Evolutionary conservation across 108 stramenopile genomes (phyloP).

Genomic region (Seminavis robusta): DNA sequence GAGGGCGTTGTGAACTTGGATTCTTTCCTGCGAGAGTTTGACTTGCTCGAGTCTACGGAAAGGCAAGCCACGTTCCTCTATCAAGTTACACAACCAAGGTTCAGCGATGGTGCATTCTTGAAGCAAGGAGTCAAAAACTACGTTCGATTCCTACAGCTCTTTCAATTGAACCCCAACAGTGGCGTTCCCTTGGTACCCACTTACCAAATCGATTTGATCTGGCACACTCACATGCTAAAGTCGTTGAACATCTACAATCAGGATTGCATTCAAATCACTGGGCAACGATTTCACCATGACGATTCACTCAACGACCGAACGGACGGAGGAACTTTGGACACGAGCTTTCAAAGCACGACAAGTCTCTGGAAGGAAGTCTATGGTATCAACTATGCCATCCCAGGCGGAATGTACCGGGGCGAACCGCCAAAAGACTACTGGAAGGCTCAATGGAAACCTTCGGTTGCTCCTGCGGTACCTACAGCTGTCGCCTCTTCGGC

Average conservation of each 20-base stretch:
- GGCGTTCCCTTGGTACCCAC: slow-evolving; percentile 37
- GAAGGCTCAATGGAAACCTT: too few species aligned
- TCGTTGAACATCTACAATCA: slow-evolving; percentile 23
- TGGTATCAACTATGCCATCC: slow-evolving; percentile 28
- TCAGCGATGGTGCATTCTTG: slow-evolving; percentile 28
- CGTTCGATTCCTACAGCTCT: slow-evolving; percentile 2
- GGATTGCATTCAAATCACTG: slow-evolving; percentile 36
- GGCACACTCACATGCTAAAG: slow-evolving; percentile 56
- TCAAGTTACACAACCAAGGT: slow-evolving; percentile 42
- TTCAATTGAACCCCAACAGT: neutral
- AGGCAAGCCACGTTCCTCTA: slow-evolving; percentile 53
- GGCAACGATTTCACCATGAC: slow-evolving; percentile 42
- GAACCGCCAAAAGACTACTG: slow-evolving; percentile 46
- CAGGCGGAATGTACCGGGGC: slow-evolving; percentile 67
- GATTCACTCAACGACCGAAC: slow-evolving; percentile 55
- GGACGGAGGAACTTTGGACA: slow-evolving; percentile 34
- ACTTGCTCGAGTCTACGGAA: slow-evolving; percentile 24
- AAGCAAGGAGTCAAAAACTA: slow-evolving; percentile 29
- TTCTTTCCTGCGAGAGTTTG: slow-evolving; percentile 14
- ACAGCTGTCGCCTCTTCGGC: too few species aligned
- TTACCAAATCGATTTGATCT: slow-evolving; percentile 63
- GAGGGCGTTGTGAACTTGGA: neutral
- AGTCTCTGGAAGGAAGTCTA: slow-evolving; percentile 41
- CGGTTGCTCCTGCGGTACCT: too few species aligned
- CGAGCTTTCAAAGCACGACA: slow-evolving; percentile 27